Evolutionary conservation across 768 basidiomycete genomes (phyloP).

Genomic region (Rhodotorula toruloides): DNA sequence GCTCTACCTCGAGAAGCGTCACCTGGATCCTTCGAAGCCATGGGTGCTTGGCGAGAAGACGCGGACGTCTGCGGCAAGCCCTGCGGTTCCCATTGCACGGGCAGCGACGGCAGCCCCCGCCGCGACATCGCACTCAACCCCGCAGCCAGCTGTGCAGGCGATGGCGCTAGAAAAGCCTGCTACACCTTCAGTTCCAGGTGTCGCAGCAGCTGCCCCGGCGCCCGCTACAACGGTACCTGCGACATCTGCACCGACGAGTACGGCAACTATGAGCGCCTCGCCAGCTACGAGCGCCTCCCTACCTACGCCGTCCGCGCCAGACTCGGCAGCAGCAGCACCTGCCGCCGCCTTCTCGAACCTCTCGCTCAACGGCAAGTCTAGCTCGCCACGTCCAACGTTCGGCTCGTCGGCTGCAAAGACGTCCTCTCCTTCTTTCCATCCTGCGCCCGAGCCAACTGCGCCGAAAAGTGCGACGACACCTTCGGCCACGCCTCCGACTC

Average conservation of each 20-base stretch:
- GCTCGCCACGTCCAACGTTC: too few relatives aligned
- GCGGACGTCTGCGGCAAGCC: background rate
- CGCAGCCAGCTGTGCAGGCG: background rate
- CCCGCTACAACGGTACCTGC: background rate
- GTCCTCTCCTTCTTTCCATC: background rate
- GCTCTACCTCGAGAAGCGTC: background rate
- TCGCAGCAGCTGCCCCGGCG: background rate
- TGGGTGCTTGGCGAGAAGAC: slow-evolving; percentile 10
- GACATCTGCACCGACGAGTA: background rate
- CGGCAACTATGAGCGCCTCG: background rate
- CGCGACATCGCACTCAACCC: background rate
- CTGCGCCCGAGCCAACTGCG: background rate
- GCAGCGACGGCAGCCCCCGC: too few relatives aligned
- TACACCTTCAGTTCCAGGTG: too few relatives aligned
- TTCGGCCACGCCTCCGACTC: background rate
- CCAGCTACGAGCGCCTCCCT: background rate
- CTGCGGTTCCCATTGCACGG: background rate
- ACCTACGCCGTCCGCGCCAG: background rate
- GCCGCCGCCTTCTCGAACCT: background rate
- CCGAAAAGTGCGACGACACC: background rate
- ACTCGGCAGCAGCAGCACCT: background rate
- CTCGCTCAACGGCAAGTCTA: background rate
- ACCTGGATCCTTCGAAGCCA: slow-evolving; percentile 1
- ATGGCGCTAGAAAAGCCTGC: too few relatives aligned
- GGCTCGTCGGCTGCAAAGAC: background rate